Conservation (phyloP, 1,139 yeast genomes). For the Geotrichum aggregatum region DNA sequence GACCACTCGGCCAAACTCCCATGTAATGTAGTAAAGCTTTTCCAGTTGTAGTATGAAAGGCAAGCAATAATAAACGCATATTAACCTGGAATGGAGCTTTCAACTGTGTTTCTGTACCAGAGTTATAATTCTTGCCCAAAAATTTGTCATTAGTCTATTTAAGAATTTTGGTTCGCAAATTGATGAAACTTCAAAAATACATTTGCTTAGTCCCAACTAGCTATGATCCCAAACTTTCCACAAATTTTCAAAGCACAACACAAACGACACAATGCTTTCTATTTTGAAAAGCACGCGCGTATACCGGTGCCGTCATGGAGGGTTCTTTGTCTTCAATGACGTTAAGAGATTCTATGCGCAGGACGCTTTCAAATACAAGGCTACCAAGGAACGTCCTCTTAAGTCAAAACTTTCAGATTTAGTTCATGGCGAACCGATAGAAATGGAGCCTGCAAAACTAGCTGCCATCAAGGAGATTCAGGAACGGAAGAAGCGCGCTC, state of each 20-base stretch:
- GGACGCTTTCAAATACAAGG: background rate
- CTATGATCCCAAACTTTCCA: no score
- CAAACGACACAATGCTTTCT: background rate
- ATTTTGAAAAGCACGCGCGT: background rate
- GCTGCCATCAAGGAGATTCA: conserved; percentile 1
- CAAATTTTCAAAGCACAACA: no score
- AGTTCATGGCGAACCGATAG: conserved; percentile 1
- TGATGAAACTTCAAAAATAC: no score
- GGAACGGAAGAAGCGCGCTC: conserved; percentile 13
- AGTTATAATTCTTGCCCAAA: no score
- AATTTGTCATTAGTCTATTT: no score
- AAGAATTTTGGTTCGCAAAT: no score
- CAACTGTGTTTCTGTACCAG: no score
- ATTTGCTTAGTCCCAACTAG: no score
- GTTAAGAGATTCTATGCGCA: background rate
- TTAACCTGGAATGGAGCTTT: no score
- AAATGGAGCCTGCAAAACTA: background rate
- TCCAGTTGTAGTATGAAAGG: no score
- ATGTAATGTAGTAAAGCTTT: no score
- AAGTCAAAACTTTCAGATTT: conserved; percentile 7
- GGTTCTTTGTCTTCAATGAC: background rate
- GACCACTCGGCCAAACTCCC: conserved; percentile 4
- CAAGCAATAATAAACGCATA: no score
- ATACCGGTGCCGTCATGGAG: background rate
- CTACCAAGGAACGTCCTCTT: background rate